Conservation (phyloP, 2,329 filamentous ascomycete species). For the Sporothrix protearum region DNA sequence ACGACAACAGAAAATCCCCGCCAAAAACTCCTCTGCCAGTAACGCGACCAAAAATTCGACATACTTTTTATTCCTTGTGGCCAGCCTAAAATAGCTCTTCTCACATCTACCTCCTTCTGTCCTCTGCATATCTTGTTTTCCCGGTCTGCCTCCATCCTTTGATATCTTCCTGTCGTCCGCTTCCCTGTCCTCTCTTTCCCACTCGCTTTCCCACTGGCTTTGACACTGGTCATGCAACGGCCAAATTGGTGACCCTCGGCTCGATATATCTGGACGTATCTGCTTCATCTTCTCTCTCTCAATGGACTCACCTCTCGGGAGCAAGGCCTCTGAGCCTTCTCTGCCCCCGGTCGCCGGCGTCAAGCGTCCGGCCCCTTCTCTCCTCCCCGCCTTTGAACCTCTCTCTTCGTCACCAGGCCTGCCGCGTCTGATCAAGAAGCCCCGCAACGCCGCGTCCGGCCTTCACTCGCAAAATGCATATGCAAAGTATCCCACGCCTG, state of each 20-base stretch:
- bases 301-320: constrained; percentile 44
- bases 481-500: constrained; percentile 82
- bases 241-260: neutral
- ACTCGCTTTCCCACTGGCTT: neutral
- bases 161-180: neutral
- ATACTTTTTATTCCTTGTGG: constrained; percentile 6
- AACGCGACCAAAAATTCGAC: constrained; percentile 19
- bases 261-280: neutral
- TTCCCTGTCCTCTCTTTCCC: neutral
- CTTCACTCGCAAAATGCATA: constrained; percentile 42
- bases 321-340: constrained; percentile 37
- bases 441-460: constrained; percentile 19
- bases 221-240: constrained; percentile 23
- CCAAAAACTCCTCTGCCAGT: neutral
- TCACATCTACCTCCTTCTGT: neutral
- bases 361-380: constrained; percentile 62
- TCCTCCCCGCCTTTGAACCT: constrained; percentile 76
- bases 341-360: constrained; percentile 43
- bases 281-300: neutral
- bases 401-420: constrained; percentile 73
- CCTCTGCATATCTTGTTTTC: constrained; percentile 6
- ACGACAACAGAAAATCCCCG: constrained; percentile 23
- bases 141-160: neutral
- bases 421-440: constrained; percentile 61
- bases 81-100: neutral